Base-by-base conservation (phyloP, 805 yeast genomes). In the Ogataea ganodermae region DNA sequence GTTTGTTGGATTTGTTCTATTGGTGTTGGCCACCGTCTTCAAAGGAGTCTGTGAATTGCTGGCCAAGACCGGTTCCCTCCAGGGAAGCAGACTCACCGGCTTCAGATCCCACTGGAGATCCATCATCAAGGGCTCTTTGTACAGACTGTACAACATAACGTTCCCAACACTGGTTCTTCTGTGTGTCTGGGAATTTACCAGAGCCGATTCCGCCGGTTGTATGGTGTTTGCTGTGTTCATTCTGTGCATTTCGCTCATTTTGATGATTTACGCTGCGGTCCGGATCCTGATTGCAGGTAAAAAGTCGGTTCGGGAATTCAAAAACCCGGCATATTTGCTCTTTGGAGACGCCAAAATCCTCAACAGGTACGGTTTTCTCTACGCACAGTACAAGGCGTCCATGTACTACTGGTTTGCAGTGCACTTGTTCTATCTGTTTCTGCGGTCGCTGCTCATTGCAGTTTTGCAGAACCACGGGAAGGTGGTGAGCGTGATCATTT, bases 301-400 rank as follows among this genome's bases (percentile, higher is more conserved):
- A 52, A 78, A 77, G 56, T 90, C 97, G 0, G 71, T 76, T 21
- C 72, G 75, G 49, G 74, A 87, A 46, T 89, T 84, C 73, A 84
- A 87, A 62, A 92, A 90, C 60, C 96, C 99, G 0, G 98, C 99
- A 0, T 92, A 89, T 63, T 73, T 90, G 51, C 75, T 94, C 52
- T 94, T 78, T 61, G 96, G 98, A 40, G 96, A 94, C 63, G 77
- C 84, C 3, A 79, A 75, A 36, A 80, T 88, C 50, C 75, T 94
- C 58, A 89, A 89, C 74, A 80, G 87, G 60, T 92, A 85, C 71
- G 99, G 99, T 0, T 94, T 94, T 69, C 67, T 94, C 54, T 94
- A 94, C 60, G 89, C 90, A 28, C 97, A 90, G 70, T 94, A 79
- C 73, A 78, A 89, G 52, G 97, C 98, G 8, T 87, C 85, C 45